Evolutionary conservation across 2,329 filamentous ascomycete genomes (phyloP).

Genomic region (Verticillium albo-atrum): DNA sequence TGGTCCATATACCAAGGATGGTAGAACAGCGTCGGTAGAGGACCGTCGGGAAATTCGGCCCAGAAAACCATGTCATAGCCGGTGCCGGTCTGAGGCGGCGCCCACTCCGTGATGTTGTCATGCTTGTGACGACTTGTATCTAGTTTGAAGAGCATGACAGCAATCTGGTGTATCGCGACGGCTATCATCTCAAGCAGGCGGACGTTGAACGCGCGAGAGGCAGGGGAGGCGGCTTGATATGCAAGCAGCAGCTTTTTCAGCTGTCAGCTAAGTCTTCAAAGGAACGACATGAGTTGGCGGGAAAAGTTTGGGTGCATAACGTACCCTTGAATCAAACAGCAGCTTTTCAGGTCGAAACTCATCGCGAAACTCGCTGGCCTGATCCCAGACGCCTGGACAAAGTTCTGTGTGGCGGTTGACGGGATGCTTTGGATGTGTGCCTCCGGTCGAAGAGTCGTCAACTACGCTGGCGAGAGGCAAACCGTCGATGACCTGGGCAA

Average conservation of each 20-base stretch:
- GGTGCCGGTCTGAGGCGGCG: conserved; percentile 3
- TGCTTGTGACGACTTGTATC: conserved; percentile 9
- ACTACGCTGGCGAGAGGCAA: conserved; percentile 9
- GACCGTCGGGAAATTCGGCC: not conserved
- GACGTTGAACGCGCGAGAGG: conserved; percentile 19
- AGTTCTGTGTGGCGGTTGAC: conserved; percentile 11
- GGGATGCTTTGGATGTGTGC: not conserved
- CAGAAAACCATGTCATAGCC: conserved; percentile 4
- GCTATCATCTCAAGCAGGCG: conserved; percentile 23
- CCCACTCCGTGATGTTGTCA: conserved; percentile 16
- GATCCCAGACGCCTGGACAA: conserved; percentile 13
- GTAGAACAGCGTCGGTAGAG: conserved; percentile 18
- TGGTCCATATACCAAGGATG: conserved; percentile 18
- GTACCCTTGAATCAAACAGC: conserved; percentile 10
- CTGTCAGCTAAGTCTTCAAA: not conserved
- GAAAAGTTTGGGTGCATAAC: too few species aligned
- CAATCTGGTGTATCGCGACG: too few species aligned
- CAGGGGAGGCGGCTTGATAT: conserved; percentile 16
- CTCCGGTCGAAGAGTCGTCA: not conserved
- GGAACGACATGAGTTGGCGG: too few species aligned
- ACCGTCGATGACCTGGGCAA: conserved; percentile 19
- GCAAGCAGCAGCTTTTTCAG: conserved; percentile 16
- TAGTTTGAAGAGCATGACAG: too few species aligned
- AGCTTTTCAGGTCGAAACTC: conserved; percentile 6
- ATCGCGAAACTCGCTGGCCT: conserved; percentile 8